These are phyloP conservation scores for Clavariopsis aquatica DNA, from an alignment of 495 filamentous ascomycete genomes.

Conservation along the genomic window DNA sequence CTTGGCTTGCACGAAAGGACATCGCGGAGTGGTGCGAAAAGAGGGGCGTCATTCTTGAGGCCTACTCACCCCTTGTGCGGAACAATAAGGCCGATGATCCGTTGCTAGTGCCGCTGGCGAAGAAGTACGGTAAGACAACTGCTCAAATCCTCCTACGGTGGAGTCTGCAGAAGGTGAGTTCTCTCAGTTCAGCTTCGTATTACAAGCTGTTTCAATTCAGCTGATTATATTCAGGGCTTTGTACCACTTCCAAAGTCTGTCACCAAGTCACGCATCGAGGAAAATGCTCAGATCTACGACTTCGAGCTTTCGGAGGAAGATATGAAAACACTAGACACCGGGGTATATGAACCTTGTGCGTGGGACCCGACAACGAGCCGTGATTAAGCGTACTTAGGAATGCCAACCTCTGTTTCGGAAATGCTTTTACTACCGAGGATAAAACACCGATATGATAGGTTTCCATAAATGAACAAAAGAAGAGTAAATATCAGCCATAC, in stretches of 20 bases:
- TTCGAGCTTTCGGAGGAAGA: constrained; percentile 73
- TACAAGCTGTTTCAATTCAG: not conserved
- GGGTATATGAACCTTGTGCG: constrained; percentile 63
- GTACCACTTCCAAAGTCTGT: constrained; percentile 78
- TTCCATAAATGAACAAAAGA: no score
- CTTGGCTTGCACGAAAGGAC: constrained; percentile 76
- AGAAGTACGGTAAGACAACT: constrained; percentile 71
- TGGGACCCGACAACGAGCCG: constrained; percentile 69
- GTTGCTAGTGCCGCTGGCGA: constrained; percentile 57
- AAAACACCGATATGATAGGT: not conserved
- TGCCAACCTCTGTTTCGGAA: constrained; percentile 27
- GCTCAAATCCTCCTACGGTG: constrained; percentile 82
- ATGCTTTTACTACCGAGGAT: constrained; percentile 19
- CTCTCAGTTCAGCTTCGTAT: not conserved
- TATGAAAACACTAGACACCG: constrained; percentile 54
- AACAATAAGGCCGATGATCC: constrained; percentile 67
- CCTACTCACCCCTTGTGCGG: constrained; percentile 77
- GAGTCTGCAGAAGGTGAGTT: constrained; percentile 76
- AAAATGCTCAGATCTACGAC: constrained; percentile 78
- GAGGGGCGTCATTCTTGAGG: constrained; percentile 70
- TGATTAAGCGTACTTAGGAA: constrained; percentile 38
- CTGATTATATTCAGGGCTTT: constrained; percentile 51
- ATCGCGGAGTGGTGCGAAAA: constrained; percentile 74
- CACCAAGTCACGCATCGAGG: constrained; percentile 64
- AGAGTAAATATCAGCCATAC: no score